A percentile compares a stretch with the other conserved stretches of the same genome.
These are phyloP conservation scores for Fusarium chlamydosporum DNA, from an alignment of 2,329 filamentous ascomycete genomes.

Conservation along the genomic window DNA sequence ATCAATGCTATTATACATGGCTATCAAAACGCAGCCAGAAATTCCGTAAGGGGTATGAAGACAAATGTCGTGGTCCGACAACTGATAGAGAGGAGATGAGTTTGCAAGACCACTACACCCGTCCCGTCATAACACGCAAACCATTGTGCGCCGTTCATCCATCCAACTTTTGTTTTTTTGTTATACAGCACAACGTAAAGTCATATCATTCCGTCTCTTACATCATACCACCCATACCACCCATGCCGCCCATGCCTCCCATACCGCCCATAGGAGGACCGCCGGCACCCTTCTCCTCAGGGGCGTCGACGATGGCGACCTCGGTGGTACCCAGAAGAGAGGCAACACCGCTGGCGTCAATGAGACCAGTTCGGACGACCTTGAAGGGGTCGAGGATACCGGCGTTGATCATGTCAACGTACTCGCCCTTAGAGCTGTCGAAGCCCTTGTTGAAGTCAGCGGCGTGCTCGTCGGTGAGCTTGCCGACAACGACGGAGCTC, in stretches of 20 bases:
- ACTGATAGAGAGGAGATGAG: constrained; percentile 57
- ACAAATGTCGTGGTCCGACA: constrained; percentile 47
- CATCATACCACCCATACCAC: constrained; percentile 72
- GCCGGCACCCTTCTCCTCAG: constrained; percentile 86
- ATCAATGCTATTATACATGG: constrained; percentile 56
- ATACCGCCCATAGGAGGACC: constrained; percentile 74
- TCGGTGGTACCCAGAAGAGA: constrained; percentile 98
- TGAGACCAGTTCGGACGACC: constrained; percentile 96
- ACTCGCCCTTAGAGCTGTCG: constrained; percentile 96
- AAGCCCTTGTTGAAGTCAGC: constrained; percentile 98
- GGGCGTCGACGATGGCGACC: constrained; percentile 95
- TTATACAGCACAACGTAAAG: constrained; percentile 50
- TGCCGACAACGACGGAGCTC: constrained; percentile 96
- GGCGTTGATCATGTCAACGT: constrained; percentile 96
- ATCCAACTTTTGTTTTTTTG: constrained; percentile 46
- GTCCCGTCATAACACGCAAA: constrained; percentile 62
- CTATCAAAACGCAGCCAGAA: constrained; percentile 50
- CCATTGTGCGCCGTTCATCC: constrained; percentile 62
- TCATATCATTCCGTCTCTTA: constrained; percentile 58
- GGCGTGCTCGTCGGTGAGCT: constrained; percentile 95
- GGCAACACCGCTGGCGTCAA: constrained; percentile 95
- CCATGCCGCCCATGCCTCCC: constrained; percentile 74
- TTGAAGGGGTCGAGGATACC: constrained; percentile 99
- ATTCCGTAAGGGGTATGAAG: constrained; percentile 52
- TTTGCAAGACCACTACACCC: constrained; percentile 53